phyloP scores from a whole-genome alignment of 306 rosid genomes.

The Mimosa bimucronata region DNA sequence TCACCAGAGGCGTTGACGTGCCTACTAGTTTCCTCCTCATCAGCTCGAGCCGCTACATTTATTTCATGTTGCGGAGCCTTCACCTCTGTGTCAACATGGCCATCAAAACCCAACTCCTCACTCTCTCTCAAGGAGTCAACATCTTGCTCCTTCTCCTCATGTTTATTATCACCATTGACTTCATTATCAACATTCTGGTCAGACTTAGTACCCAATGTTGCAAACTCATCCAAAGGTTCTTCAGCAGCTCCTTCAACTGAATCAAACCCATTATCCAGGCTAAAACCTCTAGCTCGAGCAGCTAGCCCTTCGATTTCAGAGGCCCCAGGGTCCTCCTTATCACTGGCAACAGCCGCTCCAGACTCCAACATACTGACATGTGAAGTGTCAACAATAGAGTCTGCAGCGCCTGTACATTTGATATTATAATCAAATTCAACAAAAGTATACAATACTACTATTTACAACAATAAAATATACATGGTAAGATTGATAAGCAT shows the following conservation, averaged over 20 bases:
- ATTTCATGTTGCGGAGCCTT: conserved; percentile 29
- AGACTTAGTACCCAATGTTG: conserved; percentile 14
- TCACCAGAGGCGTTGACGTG: conserved; percentile 26
- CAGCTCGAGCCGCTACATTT: conserved; percentile 36
- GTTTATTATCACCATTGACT: conserved; percentile 19
- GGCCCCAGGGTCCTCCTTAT: conserved; percentile 44
- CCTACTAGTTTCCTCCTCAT: conserved; percentile 35
- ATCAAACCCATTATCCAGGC: conserved; percentile 57
- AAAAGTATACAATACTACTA: conserved; percentile 21
- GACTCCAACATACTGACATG: conserved; percentile 37
- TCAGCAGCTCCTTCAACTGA: conserved; percentile 41
- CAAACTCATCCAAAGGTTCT: background rate
- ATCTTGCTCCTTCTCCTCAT: conserved; percentile 26
- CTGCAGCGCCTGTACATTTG: conserved; percentile 37
- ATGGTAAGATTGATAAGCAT: conserved; percentile 11
- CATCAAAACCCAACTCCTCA: conserved; percentile 27
- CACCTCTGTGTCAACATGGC: background rate
- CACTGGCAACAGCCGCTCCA: conserved; percentile 56
- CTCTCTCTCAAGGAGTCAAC: conserved; percentile 35
- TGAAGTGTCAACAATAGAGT: conserved; percentile 45
- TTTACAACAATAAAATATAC: conserved; percentile 35
- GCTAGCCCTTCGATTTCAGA: conserved; percentile 47
- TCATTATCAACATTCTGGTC: conserved; percentile 24
- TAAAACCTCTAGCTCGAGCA: conserved; percentile 39
- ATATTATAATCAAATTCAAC: conserved; percentile 36